Evolutionary conservation across 768 basidiomycete species (phyloP).

Genomic region (Podaxis mareebaensis): DNA sequence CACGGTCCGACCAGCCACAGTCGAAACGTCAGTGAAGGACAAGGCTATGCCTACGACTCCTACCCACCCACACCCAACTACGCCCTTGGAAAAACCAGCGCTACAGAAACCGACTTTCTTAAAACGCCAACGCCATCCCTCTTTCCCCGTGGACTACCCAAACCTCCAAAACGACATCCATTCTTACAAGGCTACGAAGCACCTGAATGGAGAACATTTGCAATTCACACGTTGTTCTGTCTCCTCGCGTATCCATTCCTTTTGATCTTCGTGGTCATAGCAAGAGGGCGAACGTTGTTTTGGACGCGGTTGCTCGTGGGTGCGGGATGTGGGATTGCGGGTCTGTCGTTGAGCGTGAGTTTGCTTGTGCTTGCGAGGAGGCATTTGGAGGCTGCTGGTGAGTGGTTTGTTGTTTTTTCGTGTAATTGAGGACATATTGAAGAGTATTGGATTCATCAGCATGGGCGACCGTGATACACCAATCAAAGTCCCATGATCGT

Average conservation of each 20-base stretch:
- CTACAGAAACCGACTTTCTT: slow-evolving; percentile 7
- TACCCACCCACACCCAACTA: slow-evolving; percentile 7
- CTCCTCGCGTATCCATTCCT: slow-evolving; percentile 34
- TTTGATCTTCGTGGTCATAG: slow-evolving; percentile 29
- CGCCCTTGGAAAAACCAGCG: not conserved
- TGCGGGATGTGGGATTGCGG: slow-evolving; percentile 34
- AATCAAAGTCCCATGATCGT: slow-evolving; percentile 28
- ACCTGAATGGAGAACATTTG: slow-evolving; percentile 32
- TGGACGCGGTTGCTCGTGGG: slow-evolving; percentile 42
- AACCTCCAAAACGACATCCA: slow-evolving; percentile 15
- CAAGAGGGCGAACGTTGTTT: slow-evolving; percentile 33
- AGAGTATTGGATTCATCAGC: slow-evolving; percentile 24
- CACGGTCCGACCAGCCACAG: not conserved
- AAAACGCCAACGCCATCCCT: slow-evolving; percentile 15
- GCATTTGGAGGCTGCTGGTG: slow-evolving; percentile 40
- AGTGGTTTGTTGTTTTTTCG: slow-evolving; percentile 15
- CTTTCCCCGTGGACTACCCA: slow-evolving; percentile 11
- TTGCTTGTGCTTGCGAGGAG: slow-evolving; percentile 28
- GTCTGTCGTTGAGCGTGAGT: slow-evolving; percentile 32
- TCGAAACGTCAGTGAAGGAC: not conserved
- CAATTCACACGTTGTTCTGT: slow-evolving; percentile 33
- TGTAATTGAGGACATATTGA: not conserved
- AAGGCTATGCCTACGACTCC: not conserved
- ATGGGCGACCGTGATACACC: slow-evolving; percentile 47
- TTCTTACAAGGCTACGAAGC: slow-evolving; percentile 29